These are phyloP conservation scores for Aspergillus sclerotioniger DNA, from an alignment of 495 filamentous ascomycete genomes.

Conservation along the genomic window DNA sequence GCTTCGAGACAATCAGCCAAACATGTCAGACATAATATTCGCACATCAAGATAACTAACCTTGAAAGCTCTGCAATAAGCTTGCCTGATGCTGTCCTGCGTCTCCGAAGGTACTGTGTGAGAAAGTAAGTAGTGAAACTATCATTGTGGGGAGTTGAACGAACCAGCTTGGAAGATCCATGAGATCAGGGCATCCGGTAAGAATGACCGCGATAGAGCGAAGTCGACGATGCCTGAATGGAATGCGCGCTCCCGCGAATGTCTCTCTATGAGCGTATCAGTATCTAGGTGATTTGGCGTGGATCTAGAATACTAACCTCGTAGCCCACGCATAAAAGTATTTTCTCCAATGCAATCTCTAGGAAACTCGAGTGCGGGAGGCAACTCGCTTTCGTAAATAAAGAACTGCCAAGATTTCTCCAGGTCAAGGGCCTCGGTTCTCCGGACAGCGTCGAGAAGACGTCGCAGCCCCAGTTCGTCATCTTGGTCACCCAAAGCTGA, in stretches of 20 bases:
- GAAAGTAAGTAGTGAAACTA: constrained; percentile 13
- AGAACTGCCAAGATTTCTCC: constrained; percentile 67
- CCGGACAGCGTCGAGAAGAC: constrained; percentile 66
- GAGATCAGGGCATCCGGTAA: constrained; percentile 68
- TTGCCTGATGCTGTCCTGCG: constrained; percentile 57
- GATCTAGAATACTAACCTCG: constrained; percentile 28
- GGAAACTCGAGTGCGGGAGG: constrained; percentile 41
- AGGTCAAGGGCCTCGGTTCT: constrained; percentile 68
- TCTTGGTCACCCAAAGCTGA: constrained; percentile 49
- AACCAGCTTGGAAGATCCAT: constrained; percentile 71
- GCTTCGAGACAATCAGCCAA: constrained; percentile 16
- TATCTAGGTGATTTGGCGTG: background rate
- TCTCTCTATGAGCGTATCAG: constrained; percentile 12
- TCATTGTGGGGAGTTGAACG: constrained; percentile 7
- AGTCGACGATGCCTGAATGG: constrained; percentile 64
- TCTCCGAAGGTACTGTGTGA: constrained; percentile 56
- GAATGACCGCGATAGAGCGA: constrained; percentile 50
- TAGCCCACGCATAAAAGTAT: constrained; percentile 30
- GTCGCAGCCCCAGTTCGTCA: constrained; percentile 53
- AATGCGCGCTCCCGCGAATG: constrained; percentile 59
- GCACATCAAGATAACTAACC: constrained; percentile 25
- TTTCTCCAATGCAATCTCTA: constrained; percentile 23
- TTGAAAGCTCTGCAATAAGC: constrained; percentile 61
- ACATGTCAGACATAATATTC: background rate
- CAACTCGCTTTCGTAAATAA: constrained; percentile 36